Evolutionary conservation across 352 stramenopile genomes (phyloP).

Genomic region (Lagenidium sp.): DNA sequence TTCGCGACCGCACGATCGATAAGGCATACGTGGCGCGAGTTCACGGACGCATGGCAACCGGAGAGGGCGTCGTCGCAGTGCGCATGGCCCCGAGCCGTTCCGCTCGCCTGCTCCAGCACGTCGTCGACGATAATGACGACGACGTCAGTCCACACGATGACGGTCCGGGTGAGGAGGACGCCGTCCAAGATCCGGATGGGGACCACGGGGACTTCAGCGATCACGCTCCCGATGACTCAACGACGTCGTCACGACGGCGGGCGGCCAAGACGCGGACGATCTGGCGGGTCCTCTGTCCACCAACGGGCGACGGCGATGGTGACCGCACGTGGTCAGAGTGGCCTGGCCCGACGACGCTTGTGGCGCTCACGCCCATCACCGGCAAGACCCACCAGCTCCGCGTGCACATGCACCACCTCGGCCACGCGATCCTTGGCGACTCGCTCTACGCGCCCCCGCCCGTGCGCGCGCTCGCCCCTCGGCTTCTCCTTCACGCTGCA

Average conservation of each 20-base stretch:
- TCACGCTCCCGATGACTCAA: too few relatives aligned
- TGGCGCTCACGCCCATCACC: conserved; percentile 66
- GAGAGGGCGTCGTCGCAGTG: conserved; percentile 21
- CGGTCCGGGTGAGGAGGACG: too few relatives aligned
- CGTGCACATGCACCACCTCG: conserved; percentile 88
- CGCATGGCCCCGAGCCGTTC: conserved; percentile 42
- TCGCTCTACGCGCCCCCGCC: conserved; percentile 60
- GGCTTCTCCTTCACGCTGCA: conserved; percentile 20
- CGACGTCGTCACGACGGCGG: too few relatives aligned
- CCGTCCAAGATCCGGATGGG: background rate
- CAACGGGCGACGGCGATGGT: conserved; percentile 6
- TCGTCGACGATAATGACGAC: conserved; percentile 22
- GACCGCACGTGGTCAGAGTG: too few relatives aligned
- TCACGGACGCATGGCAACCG: conserved; percentile 21
- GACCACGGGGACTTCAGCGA: too few relatives aligned
- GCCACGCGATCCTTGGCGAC: conserved; percentile 91
- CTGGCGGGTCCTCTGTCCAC: conserved; percentile 31
- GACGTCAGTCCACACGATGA: too few relatives aligned
- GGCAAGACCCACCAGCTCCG: conserved; percentile 93
- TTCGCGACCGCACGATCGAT: conserved; percentile 38
- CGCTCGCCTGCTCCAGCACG: conserved; percentile 35
- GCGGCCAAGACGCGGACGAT: conserved; percentile 12
- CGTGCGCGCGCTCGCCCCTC: conserved; percentile 27
- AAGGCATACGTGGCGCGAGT: conserved; percentile 61
- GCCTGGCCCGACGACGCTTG: conserved; percentile 23